Evolutionary conservation across 139 green algal species (phyloP).

Genomic region (Coelastrella sp.): DNA sequence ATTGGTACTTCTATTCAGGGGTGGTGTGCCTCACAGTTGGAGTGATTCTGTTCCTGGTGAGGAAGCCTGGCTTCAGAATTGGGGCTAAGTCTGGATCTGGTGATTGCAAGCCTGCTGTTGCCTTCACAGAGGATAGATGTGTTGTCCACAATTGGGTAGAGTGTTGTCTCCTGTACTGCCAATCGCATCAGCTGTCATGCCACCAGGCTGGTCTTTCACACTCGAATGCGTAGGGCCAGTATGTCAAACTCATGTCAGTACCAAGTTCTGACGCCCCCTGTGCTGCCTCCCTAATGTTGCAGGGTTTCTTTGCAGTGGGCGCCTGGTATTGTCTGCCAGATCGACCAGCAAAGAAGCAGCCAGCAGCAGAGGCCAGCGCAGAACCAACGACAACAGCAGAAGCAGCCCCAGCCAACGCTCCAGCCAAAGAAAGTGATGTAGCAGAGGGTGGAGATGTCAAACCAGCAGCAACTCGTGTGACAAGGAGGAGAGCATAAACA

Average conservation of each 20-base stretch:
- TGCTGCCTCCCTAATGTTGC: background rate
- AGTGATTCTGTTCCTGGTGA: slow-evolving; percentile 3
- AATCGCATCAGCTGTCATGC: too few relatives aligned
- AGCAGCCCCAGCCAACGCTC: background rate
- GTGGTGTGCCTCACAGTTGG: slow-evolving; percentile 3
- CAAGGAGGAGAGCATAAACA: slow-evolving; percentile 1
- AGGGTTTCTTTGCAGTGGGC: slow-evolving; percentile 18
- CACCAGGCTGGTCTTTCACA: too few relatives aligned
- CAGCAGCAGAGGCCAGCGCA: background rate
- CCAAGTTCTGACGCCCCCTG: background rate
- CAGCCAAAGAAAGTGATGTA: background rate
- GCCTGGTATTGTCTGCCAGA: slow-evolving; percentile 24
- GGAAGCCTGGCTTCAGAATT: too few relatives aligned
- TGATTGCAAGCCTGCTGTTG: too few relatives aligned
- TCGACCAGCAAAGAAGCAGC: background rate
- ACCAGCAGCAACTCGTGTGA: background rate
- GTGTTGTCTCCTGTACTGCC: too few relatives aligned
- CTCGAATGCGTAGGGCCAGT: too few relatives aligned
- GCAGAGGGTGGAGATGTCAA: background rate
- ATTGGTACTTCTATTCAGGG: background rate
- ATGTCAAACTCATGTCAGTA: background rate
- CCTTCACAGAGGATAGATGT: too few relatives aligned
- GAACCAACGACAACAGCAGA: background rate
- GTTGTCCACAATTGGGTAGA: too few relatives aligned
- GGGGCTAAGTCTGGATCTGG: too few relatives aligned